Conservation (phyloP, 148 eudicot species). For the Rhododendron ferrugineum region DNA sequence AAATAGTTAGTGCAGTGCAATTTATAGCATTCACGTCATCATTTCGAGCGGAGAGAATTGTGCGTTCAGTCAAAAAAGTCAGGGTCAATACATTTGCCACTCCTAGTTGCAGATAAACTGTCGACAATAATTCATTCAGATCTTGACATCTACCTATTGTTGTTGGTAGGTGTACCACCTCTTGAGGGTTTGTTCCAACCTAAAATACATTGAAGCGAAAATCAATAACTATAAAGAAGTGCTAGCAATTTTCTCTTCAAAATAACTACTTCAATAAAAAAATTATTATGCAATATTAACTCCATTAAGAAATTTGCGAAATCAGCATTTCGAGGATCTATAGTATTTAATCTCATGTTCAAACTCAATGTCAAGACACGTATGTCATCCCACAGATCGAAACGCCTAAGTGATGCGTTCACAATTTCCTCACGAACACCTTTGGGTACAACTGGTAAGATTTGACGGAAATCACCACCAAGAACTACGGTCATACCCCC, state of each 20-base stretch:
- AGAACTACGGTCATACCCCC: no score
- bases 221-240: not conserved
- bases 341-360: not conserved
- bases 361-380: not conserved
- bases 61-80: not conserved
- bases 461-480: no score
- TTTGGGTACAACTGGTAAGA: no score
- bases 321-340: not conserved
- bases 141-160: no score
- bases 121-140: no score
- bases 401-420: not conserved
- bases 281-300: not conserved
- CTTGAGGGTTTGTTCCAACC: no score
- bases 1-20: no score
- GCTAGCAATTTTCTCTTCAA: not conserved
- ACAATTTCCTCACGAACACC: not conserved
- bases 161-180: no score
- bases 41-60: no score
- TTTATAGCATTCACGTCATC: no score
- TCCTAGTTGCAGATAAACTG: no score
- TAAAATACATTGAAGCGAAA: not conserved
- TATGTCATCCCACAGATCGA: not conserved
- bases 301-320: not conserved
- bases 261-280: not conserved
- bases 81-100: no score